These are phyloP conservation scores for Ustilago xerochloae DNA, from an alignment of 1,284 basidiomycete species.

Conservation along the genomic window DNA sequence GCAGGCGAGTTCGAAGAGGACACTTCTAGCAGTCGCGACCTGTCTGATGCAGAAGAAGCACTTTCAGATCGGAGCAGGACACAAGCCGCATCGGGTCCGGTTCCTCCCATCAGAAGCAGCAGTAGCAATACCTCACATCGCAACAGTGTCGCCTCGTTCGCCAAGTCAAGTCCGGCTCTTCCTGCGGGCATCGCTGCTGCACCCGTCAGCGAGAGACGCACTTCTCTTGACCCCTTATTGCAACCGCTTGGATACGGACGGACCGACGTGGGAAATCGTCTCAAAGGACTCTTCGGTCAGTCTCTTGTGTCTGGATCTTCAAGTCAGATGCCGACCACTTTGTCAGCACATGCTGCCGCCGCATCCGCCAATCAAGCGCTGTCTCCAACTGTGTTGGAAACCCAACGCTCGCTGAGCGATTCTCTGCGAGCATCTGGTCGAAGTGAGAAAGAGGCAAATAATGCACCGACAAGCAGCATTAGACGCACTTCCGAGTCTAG, in stretches of 20 bases:
- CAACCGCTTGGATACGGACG: conserved; percentile 32
- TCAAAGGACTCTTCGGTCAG: conserved; percentile 51
- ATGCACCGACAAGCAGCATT: neutral
- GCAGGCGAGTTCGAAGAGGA: conserved; percentile 50
- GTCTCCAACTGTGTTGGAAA: neutral
- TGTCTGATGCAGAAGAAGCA: conserved; percentile 24
- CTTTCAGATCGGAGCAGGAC: neutral
- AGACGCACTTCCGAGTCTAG: conserved; percentile 1
- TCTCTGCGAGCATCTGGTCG: neutral
- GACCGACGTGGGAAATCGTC: conserved; percentile 27
- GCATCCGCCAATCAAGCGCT: neutral
- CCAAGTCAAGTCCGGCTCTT: neutral
- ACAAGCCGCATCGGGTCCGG: neutral
- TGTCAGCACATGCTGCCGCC: neutral
- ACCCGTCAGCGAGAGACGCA: conserved; percentile 1
- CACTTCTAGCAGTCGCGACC: conserved; percentile 43
- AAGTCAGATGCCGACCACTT: neutral
- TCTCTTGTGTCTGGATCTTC: conserved; percentile 25
- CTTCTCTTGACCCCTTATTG: conserved; percentile 27
- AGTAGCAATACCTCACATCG: neutral
- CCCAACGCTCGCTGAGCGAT: neutral
- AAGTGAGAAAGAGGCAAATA: neutral
- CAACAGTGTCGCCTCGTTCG: neutral
- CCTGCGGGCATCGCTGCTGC: neutral
- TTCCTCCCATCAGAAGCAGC: neutral